Evolutionary conservation across 1,139 yeast species (phyloP).

Genomic region (Yamadazyma dushanensis): DNA sequence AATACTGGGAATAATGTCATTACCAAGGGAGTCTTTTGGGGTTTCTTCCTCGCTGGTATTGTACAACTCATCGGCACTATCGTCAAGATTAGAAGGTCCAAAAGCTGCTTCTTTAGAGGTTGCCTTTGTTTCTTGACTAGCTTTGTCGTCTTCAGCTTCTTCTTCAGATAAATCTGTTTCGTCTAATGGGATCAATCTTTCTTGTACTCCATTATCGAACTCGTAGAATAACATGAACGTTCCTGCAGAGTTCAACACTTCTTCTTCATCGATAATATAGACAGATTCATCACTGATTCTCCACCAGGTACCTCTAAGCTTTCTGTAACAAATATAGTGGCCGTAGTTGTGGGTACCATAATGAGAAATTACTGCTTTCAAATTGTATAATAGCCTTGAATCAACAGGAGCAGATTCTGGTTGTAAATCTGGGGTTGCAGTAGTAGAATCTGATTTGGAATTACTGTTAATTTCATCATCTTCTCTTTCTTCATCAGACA

Average conservation of each 20-base stretch:
- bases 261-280: slow-evolving; percentile 72
- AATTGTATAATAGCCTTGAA: slow-evolving; percentile 55
- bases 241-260: slow-evolving; percentile 80
- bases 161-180: slow-evolving; percentile 35
- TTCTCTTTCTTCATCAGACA: slow-evolving; percentile 10
- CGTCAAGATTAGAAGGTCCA: slow-evolving; percentile 1
- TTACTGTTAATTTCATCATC: slow-evolving; percentile 16
- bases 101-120: not conserved
- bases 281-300: slow-evolving; percentile 89
- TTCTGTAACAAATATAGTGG: slow-evolving; percentile 86
- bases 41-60: slow-evolving; percentile 6
- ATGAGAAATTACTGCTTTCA: slow-evolving; percentile 86
- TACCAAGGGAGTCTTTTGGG: slow-evolving; percentile 23
- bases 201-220: slow-evolving; percentile 40
- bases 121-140: slow-evolving; percentile 12
- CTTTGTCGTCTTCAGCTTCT: slow-evolving; percentile 10
- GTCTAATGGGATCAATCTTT: slow-evolving; percentile 32
- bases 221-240: slow-evolving; percentile 93
- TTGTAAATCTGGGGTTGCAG: slow-evolving; percentile 15
- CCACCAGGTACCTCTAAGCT: slow-evolving; percentile 88
- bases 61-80: slow-evolving; percentile 5
- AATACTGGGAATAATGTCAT: not conserved
- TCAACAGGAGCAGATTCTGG: slow-evolving; percentile 11
- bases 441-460: slow-evolving; percentile 11
- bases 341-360: slow-evolving; percentile 96